A percentile compares a stretch with the other conserved stretches of the same genome.
phyloP scores from a whole-genome alignment of 306 rosid genomes.

The Hippophae tibetana region DNA sequence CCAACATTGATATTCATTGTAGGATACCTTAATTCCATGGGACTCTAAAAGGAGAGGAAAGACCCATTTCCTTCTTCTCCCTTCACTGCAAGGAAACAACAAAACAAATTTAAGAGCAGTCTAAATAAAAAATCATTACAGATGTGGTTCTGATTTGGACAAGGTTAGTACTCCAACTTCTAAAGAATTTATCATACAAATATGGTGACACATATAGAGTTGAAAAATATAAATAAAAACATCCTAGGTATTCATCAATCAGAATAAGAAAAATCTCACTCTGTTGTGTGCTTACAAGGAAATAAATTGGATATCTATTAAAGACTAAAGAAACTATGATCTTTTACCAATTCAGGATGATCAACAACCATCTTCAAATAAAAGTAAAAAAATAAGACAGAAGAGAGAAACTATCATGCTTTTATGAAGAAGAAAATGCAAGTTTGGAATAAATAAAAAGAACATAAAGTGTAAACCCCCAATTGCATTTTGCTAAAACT shows the following conservation, averaged over 20 bases:
- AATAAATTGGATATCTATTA: not conserved
- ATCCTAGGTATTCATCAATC: not conserved
- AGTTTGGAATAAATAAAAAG: too few species aligned
- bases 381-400: too few species aligned
- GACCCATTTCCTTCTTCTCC: slow-evolving; percentile 87
- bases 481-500: too few species aligned
- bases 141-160: slow-evolving; percentile 11
- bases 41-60: slow-evolving; percentile 64
- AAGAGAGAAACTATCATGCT: too few species aligned
- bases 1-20: slow-evolving; percentile 3
- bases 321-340: too few species aligned
- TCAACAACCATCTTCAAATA: too few species aligned
- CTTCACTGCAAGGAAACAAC: slow-evolving; percentile 61
- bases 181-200: slow-evolving; percentile 10
- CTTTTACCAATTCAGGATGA: too few species aligned
- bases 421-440: too few species aligned
- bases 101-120: slow-evolving; percentile 21
- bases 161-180: slow-evolving; percentile 4
- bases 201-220: slow-evolving; percentile 5
- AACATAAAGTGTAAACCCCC: too few species aligned
- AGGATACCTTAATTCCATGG: slow-evolving; percentile 40
- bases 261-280: not conserved
- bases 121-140: slow-evolving; percentile 11
- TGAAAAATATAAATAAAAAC: not conserved
- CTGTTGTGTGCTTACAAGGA: not conserved